phyloP scores from a whole-genome alignment of 306 rosid species.

The Lablab purpureus region DNA sequence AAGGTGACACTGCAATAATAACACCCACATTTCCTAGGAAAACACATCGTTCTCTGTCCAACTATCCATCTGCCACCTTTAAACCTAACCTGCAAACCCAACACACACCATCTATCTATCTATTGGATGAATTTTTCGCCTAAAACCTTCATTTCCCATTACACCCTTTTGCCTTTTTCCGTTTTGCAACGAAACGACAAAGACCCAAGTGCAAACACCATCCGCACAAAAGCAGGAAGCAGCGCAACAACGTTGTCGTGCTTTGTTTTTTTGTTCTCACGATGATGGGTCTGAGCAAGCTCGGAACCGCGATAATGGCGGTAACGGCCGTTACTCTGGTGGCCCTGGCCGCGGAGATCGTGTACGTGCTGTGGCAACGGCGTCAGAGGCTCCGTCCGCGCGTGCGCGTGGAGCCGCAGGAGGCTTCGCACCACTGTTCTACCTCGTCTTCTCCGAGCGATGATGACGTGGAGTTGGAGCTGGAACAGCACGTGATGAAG shows the following conservation, averaged over 20 bases:
- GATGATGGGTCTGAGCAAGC: conserved; percentile 56
- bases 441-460: conserved; percentile 26
- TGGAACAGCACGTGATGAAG: conserved; percentile 48
- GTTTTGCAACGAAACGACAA: neutral
- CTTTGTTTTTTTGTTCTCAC: neutral
- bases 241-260: neutral
- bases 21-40: conserved; percentile 50
- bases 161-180: conserved; percentile 11
- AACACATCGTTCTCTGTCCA: conserved; percentile 49
- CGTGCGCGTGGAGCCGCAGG: conserved; percentile 52
- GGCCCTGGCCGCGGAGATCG: conserved; percentile 45
- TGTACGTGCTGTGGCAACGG: conserved; percentile 52
- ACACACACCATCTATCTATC: neutral
- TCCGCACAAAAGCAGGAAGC: neutral
- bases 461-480: conserved; percentile 49
- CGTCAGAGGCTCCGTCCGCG: conserved; percentile 43
- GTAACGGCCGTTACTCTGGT: conserved; percentile 48
- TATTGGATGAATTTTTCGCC: neutral
- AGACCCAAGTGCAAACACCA: conserved; percentile 26
- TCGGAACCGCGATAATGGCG: conserved; percentile 48
- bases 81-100: conserved; percentile 25
- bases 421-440: conserved; percentile 38
- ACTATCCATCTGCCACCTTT: conserved; percentile 46
- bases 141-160: conserved; percentile 5
- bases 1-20: conserved; percentile 37